A percentile compares a stretch with the other conserved stretches of the same genome.
phyloP scores from a whole-genome alignment of 176 grass and related monocot genomes.

The Melocanna baccifera region DNA sequence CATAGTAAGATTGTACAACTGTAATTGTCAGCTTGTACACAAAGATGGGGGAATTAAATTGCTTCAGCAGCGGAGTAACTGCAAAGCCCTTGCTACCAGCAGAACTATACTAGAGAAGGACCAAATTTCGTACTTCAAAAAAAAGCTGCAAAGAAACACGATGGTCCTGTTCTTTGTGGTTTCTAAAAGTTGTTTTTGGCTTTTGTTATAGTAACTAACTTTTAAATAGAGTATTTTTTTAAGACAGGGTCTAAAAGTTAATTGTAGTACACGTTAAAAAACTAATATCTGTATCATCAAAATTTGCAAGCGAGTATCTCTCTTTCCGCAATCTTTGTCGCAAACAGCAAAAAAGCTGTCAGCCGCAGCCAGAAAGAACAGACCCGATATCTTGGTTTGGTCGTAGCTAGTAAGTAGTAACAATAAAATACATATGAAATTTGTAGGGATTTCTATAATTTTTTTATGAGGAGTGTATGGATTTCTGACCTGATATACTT shows the following conservation, averaged over 20 bases:
- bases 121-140: not conserved
- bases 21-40: not conserved
- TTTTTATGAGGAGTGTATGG: not conserved
- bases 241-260: too few species aligned
- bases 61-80: not conserved
- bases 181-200: too few species aligned
- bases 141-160: not conserved
- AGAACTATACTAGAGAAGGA: not conserved
- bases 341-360: too few species aligned
- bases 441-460: not conserved
- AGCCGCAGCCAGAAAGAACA: too few species aligned
- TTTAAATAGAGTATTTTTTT: too few species aligned
- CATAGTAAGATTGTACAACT: not conserved
- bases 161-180: too few species aligned
- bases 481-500: not conserved
- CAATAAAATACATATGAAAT: conserved; percentile 11
- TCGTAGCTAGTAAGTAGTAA: not conserved
- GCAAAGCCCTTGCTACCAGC: not conserved
- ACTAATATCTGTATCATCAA: too few species aligned
- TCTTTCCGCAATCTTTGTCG: too few species aligned
- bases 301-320: too few species aligned
- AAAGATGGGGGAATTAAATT: not conserved
- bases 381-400: not conserved
- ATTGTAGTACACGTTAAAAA: too few species aligned
- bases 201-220: too few species aligned